A percentile compares a stretch with the other conserved stretches of the same genome.
phyloP scores from a whole-genome alignment of 2,329 filamentous ascomycete species.

The Zopfia rhizophila region DNA sequence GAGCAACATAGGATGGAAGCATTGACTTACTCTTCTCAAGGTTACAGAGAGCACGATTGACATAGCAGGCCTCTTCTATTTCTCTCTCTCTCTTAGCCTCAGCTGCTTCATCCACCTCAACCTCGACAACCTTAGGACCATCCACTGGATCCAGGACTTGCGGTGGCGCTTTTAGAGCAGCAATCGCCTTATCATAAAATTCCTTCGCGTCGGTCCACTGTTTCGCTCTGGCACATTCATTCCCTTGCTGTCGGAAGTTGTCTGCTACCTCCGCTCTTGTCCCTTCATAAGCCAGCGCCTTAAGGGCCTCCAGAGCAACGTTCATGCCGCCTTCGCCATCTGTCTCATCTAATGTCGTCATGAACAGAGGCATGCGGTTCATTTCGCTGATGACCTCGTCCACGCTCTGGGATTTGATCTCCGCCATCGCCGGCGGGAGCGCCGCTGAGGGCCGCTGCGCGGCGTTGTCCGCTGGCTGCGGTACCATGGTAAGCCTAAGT shows the following conservation, averaged over 20 bases:
- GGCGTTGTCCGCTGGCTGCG: conserved; percentile 21
- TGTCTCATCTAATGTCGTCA: conserved; percentile 82
- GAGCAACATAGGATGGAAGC: too few species aligned
- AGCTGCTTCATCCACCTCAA: conserved; percentile 68
- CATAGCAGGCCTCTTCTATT: conserved; percentile 79
- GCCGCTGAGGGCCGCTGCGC: conserved; percentile 49
- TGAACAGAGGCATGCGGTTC: conserved; percentile 86
- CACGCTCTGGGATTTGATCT: conserved; percentile 64
- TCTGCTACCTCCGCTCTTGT: conserved; percentile 82
- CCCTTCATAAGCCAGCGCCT: conserved; percentile 92
- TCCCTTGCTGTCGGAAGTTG: conserved; percentile 91
- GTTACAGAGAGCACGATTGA: conserved; percentile 91
- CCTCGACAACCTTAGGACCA: conserved; percentile 54
- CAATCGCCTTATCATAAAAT: conserved; percentile 89
- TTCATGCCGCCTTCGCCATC: conserved; percentile 76
- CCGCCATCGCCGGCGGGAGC: conserved; percentile 69
- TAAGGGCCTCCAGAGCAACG: conserved; percentile 83
- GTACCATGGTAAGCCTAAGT: conserved; percentile 23
- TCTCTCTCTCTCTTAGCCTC: conserved; percentile 69
- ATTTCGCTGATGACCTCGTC: conserved; percentile 72
- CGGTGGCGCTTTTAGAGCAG: conserved; percentile 72
- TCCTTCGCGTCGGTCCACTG: conserved; percentile 86
- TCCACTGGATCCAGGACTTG: conserved; percentile 53
- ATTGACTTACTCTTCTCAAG: conserved; percentile 77
- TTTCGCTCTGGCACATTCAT: conserved; percentile 81